Evolutionary conservation across 371 early-diverging fungal species (phyloP), one percentile per base, ranked within the genome.

Genomic region (Conidiobolus incongruus): DNA sequence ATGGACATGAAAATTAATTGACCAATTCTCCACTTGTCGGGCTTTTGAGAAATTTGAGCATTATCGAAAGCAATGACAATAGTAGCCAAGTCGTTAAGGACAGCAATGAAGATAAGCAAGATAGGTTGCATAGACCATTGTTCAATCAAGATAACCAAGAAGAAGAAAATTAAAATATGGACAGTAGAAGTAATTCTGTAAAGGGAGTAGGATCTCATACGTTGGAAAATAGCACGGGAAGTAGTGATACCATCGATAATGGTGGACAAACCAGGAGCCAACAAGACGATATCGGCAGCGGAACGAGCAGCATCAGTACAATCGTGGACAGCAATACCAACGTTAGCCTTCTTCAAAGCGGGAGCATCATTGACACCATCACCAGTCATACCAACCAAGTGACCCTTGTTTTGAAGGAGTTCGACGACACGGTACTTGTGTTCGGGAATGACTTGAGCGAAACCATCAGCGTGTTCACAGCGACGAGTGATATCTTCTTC

Each of bases 361-460:
- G 88, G 86, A 1, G 82, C 71, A 52, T 85, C 89, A 57, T 87
- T 89, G 16, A 90, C 86, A 51, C 92, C 91, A 52, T 90, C 91
- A 36, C 94, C 94, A 1, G 86, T 83, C 22, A 88, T 86, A 29
- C 83, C 90, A 31, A 90, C 87, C 57, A 91, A 79, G 54, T 91
- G 84, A 6, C 89, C 92, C 41, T 68, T 38, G 0, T 65, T 47
- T 55, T 88, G 86, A 1, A 85, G 79, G 17, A 65, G 68, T 53
- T 77, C 72, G 44, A 89, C 84, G 44, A 92, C 83, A 52, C 77
- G 61, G 21, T 84, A 64, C 66, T 92, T 91, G 61, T 91, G 77
- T 52, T 77, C 73, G 38, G 93, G 89, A 57, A 78, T 81, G 31
- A 90, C 91, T 59, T 89, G 86, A n/a, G 90, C 93, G 58, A 95